These are phyloP conservation scores for Antrodiella citrinella DNA, from an alignment of 768 basidiomycete species.

Conservation along the genomic window DNA sequence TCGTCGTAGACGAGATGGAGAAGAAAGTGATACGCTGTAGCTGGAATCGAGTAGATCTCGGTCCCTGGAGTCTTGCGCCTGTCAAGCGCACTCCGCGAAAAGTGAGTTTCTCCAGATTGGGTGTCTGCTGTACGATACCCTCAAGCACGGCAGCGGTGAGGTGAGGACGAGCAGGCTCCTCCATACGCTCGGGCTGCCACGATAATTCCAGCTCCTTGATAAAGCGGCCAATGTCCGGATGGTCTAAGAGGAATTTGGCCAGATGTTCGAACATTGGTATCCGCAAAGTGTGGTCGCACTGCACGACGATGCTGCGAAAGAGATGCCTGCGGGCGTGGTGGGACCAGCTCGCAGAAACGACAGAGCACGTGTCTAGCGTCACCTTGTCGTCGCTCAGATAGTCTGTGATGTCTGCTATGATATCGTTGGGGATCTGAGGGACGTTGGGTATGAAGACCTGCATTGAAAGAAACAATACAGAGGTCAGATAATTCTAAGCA, in stretches of 20 bases:
- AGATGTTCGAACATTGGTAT: background rate
- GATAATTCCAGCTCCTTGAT: background rate
- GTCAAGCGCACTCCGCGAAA: background rate
- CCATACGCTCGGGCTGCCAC: background rate
- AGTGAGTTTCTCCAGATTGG: background rate
- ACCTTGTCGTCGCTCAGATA: background rate
- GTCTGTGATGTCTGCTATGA: background rate
- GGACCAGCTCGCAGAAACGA: background rate
- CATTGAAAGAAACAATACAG: too few species aligned
- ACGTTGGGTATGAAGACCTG: background rate
- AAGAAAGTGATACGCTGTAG: background rate
- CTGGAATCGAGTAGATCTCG: background rate
- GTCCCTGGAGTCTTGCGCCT: background rate
- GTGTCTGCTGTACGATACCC: background rate
- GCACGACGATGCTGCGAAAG: background rate
- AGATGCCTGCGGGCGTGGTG: background rate
- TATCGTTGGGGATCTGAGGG: background rate
- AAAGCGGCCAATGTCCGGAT: background rate
- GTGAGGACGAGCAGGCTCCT: background rate
- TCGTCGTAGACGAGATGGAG: background rate
- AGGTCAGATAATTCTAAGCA: too few species aligned
- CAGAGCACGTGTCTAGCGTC: background rate
- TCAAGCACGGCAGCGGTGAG: background rate
- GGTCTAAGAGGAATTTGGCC: background rate
- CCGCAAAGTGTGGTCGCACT: background rate